Percentiles rank a stretch among this genome's conserved stretches.
Evolutionary conservation across 306 rosid species (phyloP).

Genomic region (Castanea crenata): DNA sequence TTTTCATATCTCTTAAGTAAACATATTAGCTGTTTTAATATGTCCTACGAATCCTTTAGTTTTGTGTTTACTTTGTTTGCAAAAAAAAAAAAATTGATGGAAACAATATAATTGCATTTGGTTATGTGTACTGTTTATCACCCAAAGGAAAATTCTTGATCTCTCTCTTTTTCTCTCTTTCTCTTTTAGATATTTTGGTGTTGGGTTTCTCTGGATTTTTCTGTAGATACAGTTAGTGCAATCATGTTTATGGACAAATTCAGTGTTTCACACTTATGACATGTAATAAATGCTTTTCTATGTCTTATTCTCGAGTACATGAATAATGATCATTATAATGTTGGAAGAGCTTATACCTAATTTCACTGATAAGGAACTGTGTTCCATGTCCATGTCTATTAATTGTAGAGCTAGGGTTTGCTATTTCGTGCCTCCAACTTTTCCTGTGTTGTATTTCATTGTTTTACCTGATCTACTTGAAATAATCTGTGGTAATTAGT

Average conservation of each 20-base stretch:
- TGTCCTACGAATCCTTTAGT: neutral
- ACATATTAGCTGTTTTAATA: neutral
- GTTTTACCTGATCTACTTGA: neutral
- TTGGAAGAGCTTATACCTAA: neutral
- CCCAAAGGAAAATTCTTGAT: neutral
- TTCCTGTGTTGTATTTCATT: neutral
- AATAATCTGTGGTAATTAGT: neutral
- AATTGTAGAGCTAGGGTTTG: slow-evolving; percentile 2
- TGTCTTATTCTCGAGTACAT: neutral
- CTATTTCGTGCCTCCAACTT: neutral
- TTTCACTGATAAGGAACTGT: neutral
- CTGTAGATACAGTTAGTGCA: neutral
- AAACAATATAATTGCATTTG: slow-evolving; percentile 4
- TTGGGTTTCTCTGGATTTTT: neutral
- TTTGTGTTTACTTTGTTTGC: slow-evolving; percentile 1
- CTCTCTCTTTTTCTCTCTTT: neutral
- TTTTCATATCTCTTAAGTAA: neutral
- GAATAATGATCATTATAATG: neutral
- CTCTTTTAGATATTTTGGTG: neutral
- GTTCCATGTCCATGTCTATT: neutral
- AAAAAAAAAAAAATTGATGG: neutral
- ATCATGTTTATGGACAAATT: neutral
- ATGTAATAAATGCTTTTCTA: neutral
- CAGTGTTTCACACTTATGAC: neutral
- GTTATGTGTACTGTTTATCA: neutral